Evolutionary conservation across 495 filamentous ascomycete species (phyloP), one percentile per base, ranked within the genome.

Genomic region (Xylaria longipes): DNA sequence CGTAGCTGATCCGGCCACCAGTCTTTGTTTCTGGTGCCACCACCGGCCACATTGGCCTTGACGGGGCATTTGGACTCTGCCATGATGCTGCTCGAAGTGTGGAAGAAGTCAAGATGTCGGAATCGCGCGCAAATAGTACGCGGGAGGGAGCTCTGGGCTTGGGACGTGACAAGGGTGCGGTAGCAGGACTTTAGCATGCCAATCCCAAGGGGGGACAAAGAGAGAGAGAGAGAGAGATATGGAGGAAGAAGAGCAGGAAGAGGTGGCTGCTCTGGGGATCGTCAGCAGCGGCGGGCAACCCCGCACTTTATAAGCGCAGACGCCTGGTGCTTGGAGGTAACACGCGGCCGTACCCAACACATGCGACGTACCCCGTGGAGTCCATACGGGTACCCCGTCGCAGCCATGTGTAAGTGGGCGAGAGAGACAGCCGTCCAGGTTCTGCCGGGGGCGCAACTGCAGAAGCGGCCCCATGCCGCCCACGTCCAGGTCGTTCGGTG

Each of bases 1-100:
- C 84, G 87, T 61, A 93, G 82, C 73, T 84, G 78, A 58, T 87
- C 82, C 46, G 91, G 91, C 91, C 91, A 93, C 91, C 91, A 92
- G 86, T 92, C 89, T 58, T 29, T 65, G 81, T 91, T 91, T 64
- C 80, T 78, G 75, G 88, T 91, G 78, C 90, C 90, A 66, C 83
- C 85, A 72, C 89, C 90, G 71, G 81, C 90, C 63, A 87, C 82
- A 74, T 89, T 90, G 84, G 83, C 78, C 43, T 78, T 69, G 68
- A 86, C 80, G 4, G 89, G 89, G 77, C 89, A 91, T 79, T 86
- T 72, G 67, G 64, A 45, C 14, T 67, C 45, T 45, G 50, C 72
- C 74, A 76, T 79, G 68, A 56, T 64, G 60, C 1, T 56, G 15
- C 22, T 31, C 12, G 46, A 29, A 39, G 45, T 54, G 35, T 41